Percentiles rank a stretch among this genome's conserved stretches.
Evolutionary conservation across 345 rosid species (phyloP).

Genomic region (Syzygium oleosum): DNA sequence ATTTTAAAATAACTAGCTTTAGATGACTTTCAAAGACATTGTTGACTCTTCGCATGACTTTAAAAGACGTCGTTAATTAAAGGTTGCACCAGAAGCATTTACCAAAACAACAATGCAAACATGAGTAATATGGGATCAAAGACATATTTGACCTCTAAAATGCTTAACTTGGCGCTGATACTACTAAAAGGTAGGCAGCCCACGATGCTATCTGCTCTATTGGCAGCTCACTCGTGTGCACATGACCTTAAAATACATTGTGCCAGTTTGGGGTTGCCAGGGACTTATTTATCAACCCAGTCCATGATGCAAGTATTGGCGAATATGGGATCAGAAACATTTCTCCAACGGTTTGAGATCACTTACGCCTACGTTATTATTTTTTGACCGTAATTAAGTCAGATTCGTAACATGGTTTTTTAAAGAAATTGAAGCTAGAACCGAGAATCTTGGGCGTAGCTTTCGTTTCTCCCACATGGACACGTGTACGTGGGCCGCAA

Average conservation of each 20-base stretch:
- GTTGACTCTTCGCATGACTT: background rate
- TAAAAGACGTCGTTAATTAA: background rate
- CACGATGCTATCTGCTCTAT: background rate
- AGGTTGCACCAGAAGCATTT: background rate
- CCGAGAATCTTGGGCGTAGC: background rate
- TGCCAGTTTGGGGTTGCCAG: background rate
- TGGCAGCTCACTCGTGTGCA: background rate
- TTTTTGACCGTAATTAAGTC: background rate
- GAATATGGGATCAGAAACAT: background rate
- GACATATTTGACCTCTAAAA: background rate
- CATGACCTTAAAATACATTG: background rate
- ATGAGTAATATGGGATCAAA: background rate
- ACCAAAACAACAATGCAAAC: background rate
- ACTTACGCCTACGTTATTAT: background rate
- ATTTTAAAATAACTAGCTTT: background rate
- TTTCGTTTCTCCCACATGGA: background rate
- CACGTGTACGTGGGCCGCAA: background rate
- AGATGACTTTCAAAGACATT: background rate
- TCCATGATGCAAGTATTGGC: background rate
- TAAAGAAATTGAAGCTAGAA: background rate
- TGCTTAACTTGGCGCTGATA: background rate
- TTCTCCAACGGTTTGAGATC: background rate
- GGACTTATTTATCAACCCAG: background rate
- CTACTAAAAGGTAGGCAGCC: background rate
- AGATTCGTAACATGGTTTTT: background rate